phyloP scores from a whole-genome alignment of 2,329 filamentous ascomycete species.

The Setomelanomma holmii region DNA sequence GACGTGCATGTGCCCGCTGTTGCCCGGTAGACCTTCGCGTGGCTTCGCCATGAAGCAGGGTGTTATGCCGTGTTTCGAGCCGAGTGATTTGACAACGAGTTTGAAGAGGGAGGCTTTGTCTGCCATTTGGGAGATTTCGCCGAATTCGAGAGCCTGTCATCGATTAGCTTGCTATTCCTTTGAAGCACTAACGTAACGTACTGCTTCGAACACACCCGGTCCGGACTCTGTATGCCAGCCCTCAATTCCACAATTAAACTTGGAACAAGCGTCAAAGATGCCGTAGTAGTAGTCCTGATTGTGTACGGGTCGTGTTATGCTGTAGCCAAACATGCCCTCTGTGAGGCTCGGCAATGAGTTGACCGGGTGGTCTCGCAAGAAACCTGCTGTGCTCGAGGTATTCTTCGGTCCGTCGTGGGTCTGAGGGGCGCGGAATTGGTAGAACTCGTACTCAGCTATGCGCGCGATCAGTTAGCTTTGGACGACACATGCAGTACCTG shows the following conservation, averaged over 20 bases:
- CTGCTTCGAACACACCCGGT: constrained; percentile 93
- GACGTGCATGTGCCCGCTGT: constrained; percentile 95
- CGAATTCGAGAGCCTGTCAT: constrained; percentile 82
- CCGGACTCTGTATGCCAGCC: constrained; percentile 97
- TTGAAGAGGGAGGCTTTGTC: constrained; percentile 94
- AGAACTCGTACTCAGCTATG: constrained; percentile 93
- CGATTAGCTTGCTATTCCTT: neutral
- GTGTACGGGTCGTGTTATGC: constrained; percentile 82
- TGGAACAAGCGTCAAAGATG: constrained; percentile 79
- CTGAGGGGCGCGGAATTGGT: constrained; percentile 78
- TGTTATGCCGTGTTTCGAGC: constrained; percentile 86
- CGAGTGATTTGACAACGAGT: constrained; percentile 88
- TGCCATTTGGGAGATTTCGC: constrained; percentile 86
- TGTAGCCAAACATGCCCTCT: constrained; percentile 96
- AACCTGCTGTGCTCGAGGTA: constrained; percentile 74
- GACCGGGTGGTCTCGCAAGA: constrained; percentile 75
- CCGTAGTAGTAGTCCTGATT: constrained; percentile 94
- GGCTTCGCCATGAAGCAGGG: constrained; percentile 99
- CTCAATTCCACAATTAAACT: constrained; percentile 83
- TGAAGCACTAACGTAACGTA: constrained; percentile 37
- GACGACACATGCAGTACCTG: constrained; percentile 19
- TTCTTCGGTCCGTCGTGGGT: constrained; percentile 61
- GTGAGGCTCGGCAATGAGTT: constrained; percentile 79
- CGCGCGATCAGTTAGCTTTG: constrained; percentile 24
- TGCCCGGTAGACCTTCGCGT: constrained; percentile 86